Conservation (phyloP, 768 basidiomycete genomes). For the Collybiopsis confluens region DNA sequence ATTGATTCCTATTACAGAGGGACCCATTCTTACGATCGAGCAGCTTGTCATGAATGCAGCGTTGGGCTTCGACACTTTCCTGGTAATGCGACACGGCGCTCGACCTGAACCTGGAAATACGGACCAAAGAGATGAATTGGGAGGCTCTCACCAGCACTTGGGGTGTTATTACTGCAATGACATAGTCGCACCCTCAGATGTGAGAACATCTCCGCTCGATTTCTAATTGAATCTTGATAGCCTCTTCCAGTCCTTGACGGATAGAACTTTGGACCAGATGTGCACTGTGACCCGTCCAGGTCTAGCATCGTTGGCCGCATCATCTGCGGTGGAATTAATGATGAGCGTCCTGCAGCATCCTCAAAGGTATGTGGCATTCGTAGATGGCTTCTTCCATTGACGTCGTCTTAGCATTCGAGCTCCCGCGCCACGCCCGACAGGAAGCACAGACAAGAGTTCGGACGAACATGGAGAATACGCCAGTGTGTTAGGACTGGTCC, state of each 20-base stretch:
- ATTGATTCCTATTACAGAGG: not conserved
- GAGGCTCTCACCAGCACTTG: conserved; percentile 33
- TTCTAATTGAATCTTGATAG: not conserved
- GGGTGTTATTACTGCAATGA: conserved; percentile 99
- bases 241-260: conserved; percentile 47
- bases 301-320: conserved; percentile 86
- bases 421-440: conserved; percentile 59
- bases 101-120: conserved; percentile 34
- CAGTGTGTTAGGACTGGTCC: conserved; percentile 79
- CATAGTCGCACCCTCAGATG: conserved; percentile 93
- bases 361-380: conserved; percentile 51
- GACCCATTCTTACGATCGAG: not conserved
- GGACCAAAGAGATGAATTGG: conserved; percentile 18
- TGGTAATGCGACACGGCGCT: conserved; percentile 95
- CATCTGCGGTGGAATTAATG: conserved; percentile 89
- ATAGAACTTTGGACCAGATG: conserved; percentile 97
- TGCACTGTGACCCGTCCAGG: conserved; percentile 97
- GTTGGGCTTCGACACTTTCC: conserved; percentile 90
- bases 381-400: not conserved
- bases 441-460: conserved; percentile 20
- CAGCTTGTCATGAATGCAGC: conserved; percentile 94
- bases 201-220: conserved; percentile 31
- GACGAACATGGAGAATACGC: conserved; percentile 27
- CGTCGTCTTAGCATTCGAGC: conserved; percentile 49
- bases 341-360: conserved; percentile 89